Conservation (phyloP, 768 basidiomycete species). For the Termitomyces sp. region DNA sequence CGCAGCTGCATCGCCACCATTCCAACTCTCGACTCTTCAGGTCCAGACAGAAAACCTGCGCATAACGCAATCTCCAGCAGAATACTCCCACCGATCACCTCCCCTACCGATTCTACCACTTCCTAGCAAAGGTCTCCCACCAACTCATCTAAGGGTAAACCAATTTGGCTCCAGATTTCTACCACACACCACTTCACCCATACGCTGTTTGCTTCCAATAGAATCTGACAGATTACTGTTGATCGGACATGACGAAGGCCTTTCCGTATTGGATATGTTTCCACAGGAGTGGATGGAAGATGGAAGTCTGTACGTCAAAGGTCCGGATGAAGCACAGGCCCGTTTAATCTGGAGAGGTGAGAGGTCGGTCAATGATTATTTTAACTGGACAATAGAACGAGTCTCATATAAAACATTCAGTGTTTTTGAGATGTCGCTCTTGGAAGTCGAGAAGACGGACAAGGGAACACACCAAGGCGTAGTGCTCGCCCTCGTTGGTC, state of each 20-base stretch:
- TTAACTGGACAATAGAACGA: not conserved
- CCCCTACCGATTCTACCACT: conserved; percentile 36
- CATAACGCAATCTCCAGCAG: conserved; percentile 17
- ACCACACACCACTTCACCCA: conserved; percentile 71
- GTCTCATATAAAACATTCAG: conserved; percentile 27
- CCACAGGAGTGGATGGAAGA: conserved; percentile 62
- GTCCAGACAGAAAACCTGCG: conserved; percentile 40
- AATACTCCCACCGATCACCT: conserved; percentile 19
- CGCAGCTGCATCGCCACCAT: conserved; percentile 8
- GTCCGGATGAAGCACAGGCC: conserved; percentile 67
- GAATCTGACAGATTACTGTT: conserved; percentile 61
- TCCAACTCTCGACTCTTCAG: conserved; percentile 16
- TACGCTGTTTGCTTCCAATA: conserved; percentile 71
- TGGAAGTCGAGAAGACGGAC: conserved; percentile 60
- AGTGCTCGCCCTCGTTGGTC: conserved; percentile 69
- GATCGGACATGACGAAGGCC: conserved; percentile 74
- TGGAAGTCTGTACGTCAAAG: conserved; percentile 44
- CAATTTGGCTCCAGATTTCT: conserved; percentile 85
- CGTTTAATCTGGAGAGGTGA: conserved; percentile 74
- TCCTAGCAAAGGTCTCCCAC: conserved; percentile 44
- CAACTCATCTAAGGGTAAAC: conserved; percentile 63
- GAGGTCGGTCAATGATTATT: conserved; percentile 39
- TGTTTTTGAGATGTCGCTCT: conserved; percentile 70
- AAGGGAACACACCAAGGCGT: conserved; percentile 61
- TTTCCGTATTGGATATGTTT: conserved; percentile 81